Percentiles rank a stretch among this genome's conserved stretches.
Conservation (phyloP, 768 basidiomycete genomes). For the Mycena leptocephala region DNA sequence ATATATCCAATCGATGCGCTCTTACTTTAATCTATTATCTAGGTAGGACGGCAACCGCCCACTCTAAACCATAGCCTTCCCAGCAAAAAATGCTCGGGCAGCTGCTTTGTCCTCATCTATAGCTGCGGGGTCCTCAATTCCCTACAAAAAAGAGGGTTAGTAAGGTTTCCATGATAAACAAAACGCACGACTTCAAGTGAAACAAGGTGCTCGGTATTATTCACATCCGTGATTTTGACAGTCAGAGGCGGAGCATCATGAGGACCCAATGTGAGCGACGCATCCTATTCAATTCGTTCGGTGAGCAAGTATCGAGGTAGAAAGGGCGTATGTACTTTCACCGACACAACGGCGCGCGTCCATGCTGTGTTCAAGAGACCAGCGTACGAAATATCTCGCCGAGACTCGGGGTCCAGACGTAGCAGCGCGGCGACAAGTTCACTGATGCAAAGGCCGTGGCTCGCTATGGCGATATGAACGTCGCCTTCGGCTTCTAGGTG, state of each 20-base stretch:
- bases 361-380: constrained; percentile 85
- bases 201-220: constrained; percentile 53
- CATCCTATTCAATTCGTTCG: constrained; percentile 40
- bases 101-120: constrained; percentile 46
- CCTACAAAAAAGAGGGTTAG: background rate
- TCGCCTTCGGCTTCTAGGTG: constrained; percentile 62
- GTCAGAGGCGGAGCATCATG: constrained; percentile 50
- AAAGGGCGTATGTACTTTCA: constrained; percentile 53
- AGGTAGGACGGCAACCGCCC: background rate
- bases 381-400: constrained; percentile 51
- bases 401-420: constrained; percentile 63
- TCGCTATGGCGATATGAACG: constrained; percentile 77
- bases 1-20: background rate
- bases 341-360: constrained; percentile 68
- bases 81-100: constrained; percentile 56
- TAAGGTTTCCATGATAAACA: background rate
- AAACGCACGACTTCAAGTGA: constrained; percentile 42
- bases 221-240: constrained; percentile 55
- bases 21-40: constrained; percentile 7
- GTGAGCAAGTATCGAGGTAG: background rate
- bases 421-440: constrained; percentile 73
- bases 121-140: constrained; percentile 37
- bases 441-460: constrained; percentile 83
- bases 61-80: constrained; percentile 33
- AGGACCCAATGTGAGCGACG: constrained; percentile 36